Evolutionary conservation across 495 filamentous ascomycete genomes (phyloP).

Genomic region (Tuber borchii): DNA sequence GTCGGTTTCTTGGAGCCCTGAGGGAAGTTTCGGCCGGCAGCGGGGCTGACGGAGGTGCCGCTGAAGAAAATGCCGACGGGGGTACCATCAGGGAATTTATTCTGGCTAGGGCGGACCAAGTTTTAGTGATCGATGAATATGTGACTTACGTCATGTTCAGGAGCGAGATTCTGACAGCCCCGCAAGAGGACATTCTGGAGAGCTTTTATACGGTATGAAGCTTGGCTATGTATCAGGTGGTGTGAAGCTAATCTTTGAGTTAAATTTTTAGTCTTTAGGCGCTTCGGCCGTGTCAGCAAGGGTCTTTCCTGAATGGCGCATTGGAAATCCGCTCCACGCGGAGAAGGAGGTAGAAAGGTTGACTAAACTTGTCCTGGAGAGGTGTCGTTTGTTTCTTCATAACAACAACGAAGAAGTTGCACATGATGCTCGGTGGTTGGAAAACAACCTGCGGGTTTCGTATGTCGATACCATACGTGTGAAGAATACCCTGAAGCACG

Average conservation of each 20-base stretch:
- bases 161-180: slow-evolving; percentile 69
- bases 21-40: slow-evolving; percentile 57
- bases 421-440: slow-evolving; percentile 80
- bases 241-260: slow-evolving; percentile 12
- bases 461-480: slow-evolving; percentile 68
- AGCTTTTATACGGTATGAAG: slow-evolving; percentile 59
- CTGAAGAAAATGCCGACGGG: slow-evolving; percentile 58
- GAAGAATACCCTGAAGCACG: slow-evolving; percentile 61
- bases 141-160: slow-evolving; percentile 79
- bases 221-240: neutral
- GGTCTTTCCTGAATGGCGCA: slow-evolving; percentile 55
- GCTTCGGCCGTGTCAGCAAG: slow-evolving; percentile 53
- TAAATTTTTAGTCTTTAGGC: slow-evolving; percentile 47
- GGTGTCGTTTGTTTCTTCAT: slow-evolving; percentile 78
- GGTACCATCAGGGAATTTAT: slow-evolving; percentile 68
- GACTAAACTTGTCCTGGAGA: slow-evolving; percentile 73
- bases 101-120: slow-evolving; percentile 60
- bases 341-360: slow-evolving; percentile 50
- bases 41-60: slow-evolving; percentile 38
- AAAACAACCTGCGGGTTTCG: slow-evolving; percentile 73
- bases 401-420: slow-evolving; percentile 62
- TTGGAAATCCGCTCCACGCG: slow-evolving; percentile 49
- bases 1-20: slow-evolving; percentile 71
- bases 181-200: slow-evolving; percentile 80
- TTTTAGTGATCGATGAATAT: slow-evolving; percentile 81